These are phyloP conservation scores for Pseudisothecium myosuroides DNA, from an alignment of 225 moss, liverwort and hornwort genomes.

Conservation along the genomic window DNA sequence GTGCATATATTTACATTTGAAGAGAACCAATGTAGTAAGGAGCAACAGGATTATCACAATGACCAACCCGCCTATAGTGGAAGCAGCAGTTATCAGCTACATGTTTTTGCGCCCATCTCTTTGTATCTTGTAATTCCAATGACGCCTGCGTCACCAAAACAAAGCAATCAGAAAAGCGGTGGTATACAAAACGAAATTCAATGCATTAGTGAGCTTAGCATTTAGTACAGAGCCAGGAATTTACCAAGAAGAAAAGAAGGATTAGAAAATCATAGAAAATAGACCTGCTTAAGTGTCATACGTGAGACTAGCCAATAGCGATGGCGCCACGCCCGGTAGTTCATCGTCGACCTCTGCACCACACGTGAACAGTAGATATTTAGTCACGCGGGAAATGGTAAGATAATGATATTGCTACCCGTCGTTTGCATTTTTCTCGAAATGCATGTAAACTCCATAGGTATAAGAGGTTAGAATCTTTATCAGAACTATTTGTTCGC, in stretches of 20 bases:
- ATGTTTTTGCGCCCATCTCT: conserved; percentile 80
- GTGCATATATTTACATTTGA: neutral
- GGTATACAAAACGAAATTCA: neutral
- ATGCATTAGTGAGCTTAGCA: neutral
- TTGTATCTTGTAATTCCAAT: conserved; percentile 69
- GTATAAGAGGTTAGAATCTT: neutral
- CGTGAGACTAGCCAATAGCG: conserved; percentile 94
- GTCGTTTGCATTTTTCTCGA: neutral
- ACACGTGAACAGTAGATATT: neutral
- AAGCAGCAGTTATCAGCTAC: conserved; percentile 95
- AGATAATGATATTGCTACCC: neutral
- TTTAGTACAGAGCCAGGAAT: neutral
- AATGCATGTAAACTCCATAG: neutral
- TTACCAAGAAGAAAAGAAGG: neutral
- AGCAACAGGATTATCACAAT: neutral
- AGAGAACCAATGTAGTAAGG: neutral
- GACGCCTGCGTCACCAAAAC: conserved; percentile 43
- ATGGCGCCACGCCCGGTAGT: conserved; percentile 99
- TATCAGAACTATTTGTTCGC: neutral
- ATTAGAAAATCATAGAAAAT: neutral
- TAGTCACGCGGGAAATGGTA: neutral
- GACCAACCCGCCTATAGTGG: conserved; percentile 87
- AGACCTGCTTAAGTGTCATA: conserved; percentile 85
- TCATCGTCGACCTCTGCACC: conserved; percentile 92
- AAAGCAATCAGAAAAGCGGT: neutral